phyloP scores from a whole-genome alignment of 306 rosid species.

The Coriaria nepalensis region DNA sequence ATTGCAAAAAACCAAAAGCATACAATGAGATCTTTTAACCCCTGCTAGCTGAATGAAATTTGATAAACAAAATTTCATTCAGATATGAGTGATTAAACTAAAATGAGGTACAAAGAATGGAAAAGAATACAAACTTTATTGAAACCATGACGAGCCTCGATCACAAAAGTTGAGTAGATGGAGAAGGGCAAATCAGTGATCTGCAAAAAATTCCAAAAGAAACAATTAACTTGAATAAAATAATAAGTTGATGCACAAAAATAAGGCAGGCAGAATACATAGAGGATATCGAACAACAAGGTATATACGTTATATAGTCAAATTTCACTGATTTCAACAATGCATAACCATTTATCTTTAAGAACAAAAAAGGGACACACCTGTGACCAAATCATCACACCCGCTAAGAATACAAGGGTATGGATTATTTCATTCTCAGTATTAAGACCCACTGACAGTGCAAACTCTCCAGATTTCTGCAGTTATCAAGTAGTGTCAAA shows the following conservation, averaged over 20 bases:
- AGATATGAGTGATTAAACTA: slow-evolving; percentile 5
- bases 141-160: slow-evolving; percentile 90
- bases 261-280: no score
- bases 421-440: slow-evolving; percentile 86
- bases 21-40: neutral
- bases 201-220: slow-evolving; percentile 44
- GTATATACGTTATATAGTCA: no score
- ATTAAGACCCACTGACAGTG: slow-evolving; percentile 47
- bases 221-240: slow-evolving; percentile 4
- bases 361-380: slow-evolving; percentile 22
- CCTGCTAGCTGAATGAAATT: slow-evolving; percentile 2
- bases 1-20: neutral
- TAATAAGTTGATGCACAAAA: no score
- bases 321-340: no score
- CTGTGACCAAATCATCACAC: slow-evolving; percentile 88
- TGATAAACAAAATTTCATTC: no score
- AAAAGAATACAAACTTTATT: slow-evolving; percentile 47
- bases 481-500: slow-evolving; percentile 13
- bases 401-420: slow-evolving; percentile 72
- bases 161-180: slow-evolving; percentile 91
- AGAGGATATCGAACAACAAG: no score
- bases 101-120: neutral
- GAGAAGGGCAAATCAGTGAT: slow-evolving; percentile 85
- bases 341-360: neutral
- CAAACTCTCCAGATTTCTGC: slow-evolving; percentile 78